phyloP scores from a whole-genome alignment of 1,284 basidiomycete species.

The Leccinum ponderosum region DNA sequence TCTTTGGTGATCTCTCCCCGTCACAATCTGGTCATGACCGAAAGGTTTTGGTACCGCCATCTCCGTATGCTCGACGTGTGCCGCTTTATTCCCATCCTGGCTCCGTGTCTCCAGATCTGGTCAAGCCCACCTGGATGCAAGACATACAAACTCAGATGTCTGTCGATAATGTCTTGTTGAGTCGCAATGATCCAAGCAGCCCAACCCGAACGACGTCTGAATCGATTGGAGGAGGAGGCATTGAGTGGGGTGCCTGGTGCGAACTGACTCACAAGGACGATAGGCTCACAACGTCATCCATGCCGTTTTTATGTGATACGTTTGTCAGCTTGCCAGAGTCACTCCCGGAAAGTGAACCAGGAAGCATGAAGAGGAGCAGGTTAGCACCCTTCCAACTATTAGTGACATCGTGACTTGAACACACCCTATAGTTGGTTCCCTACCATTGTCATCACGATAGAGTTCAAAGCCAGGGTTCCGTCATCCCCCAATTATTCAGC shows the following conservation, averaged over 20 bases:
- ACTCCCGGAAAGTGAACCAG: slow-evolving; percentile 38
- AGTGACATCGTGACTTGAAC: not conserved
- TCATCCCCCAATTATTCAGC: not conserved
- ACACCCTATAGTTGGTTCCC: not conserved
- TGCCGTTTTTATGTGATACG: slow-evolving; percentile 58
- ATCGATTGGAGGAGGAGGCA: slow-evolving; percentile 40
- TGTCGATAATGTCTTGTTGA: slow-evolving; percentile 41
- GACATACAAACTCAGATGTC: slow-evolving; percentile 38
- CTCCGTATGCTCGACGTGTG: slow-evolving; percentile 51
- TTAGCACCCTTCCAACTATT: slow-evolving; percentile 3
- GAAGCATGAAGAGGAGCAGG: slow-evolving; percentile 16
- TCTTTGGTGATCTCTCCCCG: slow-evolving; percentile 53
- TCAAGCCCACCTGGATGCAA: slow-evolving; percentile 37
- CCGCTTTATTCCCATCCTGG: slow-evolving; percentile 56
- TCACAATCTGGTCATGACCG: slow-evolving; percentile 20
- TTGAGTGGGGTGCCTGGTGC: slow-evolving; percentile 58
- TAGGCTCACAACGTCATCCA: slow-evolving; percentile 43
- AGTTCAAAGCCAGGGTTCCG: not conserved
- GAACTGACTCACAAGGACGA: slow-evolving; percentile 46
- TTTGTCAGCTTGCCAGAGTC: slow-evolving; percentile 46
- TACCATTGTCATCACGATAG: slow-evolving; percentile 35
- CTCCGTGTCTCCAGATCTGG: slow-evolving; percentile 21
- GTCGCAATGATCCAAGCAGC: slow-evolving; percentile 39
- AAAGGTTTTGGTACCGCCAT: slow-evolving; percentile 46
- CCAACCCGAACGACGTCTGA: slow-evolving; percentile 35